phyloP scores from a whole-genome alignment of 1,284 basidiomycete species.

The Rhodotorula sp. region DNA sequence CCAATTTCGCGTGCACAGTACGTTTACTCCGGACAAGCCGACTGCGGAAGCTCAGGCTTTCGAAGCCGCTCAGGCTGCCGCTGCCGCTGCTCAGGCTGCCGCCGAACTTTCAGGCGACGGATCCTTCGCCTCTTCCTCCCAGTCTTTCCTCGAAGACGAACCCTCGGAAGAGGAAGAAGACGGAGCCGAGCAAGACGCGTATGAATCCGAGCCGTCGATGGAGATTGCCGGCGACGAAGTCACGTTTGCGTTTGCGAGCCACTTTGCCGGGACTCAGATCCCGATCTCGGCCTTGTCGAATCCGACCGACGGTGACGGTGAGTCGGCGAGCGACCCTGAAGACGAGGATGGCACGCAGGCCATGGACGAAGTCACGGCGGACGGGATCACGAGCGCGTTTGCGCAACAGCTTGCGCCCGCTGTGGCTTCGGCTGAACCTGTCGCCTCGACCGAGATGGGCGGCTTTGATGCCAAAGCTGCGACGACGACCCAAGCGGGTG shows the following conservation, averaged over 20 bases:
- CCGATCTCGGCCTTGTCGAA: slow-evolving; percentile 17
- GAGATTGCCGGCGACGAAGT: slow-evolving; percentile 31
- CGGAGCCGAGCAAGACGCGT: neutral
- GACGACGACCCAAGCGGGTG: neutral
- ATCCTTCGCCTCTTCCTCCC: slow-evolving; percentile 12
- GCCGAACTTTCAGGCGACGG: slow-evolving; percentile 5
- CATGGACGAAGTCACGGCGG: slow-evolving; percentile 27
- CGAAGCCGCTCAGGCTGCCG: slow-evolving; percentile 16
- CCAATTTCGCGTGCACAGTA: slow-evolving; percentile 2
- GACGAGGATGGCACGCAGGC: slow-evolving; percentile 23
- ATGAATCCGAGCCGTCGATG: slow-evolving; percentile 30
- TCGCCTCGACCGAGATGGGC: neutral
- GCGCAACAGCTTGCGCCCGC: neutral
- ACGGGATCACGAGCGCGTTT: slow-evolving; percentile 11
- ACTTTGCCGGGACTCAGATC: slow-evolving; percentile 37
- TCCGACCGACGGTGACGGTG: neutral
- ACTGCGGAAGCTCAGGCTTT: slow-evolving; percentile 34
- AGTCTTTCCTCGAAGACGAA: neutral
- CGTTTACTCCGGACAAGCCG: slow-evolving; percentile 36
- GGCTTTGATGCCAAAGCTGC: neutral
- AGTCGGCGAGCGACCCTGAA: neutral
- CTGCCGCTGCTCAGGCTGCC: neutral
- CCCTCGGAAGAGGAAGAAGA: slow-evolving; percentile 3
- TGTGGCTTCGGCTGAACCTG: neutral
- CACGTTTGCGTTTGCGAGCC: slow-evolving; percentile 31